Base-by-base conservation (phyloP, 768 basidiomycete species). In the Pleurotus citrinopileatus region DNA sequence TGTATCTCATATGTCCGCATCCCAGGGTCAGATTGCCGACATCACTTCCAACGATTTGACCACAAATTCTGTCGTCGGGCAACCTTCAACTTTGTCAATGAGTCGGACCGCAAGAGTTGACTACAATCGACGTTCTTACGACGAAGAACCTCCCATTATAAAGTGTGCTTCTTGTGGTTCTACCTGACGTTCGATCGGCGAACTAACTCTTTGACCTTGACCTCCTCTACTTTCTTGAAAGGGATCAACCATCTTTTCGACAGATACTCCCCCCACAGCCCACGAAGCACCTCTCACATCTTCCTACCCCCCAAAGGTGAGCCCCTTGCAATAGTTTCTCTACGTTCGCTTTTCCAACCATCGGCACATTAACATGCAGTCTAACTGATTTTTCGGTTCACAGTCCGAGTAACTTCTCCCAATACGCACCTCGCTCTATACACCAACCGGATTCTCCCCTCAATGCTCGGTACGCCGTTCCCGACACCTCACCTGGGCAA, bases 291-390 rank as follows among this genome's bases (percentile, higher is more conserved):
- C 66, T 63, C 54, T 67, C 57, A 29, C 71, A 73, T 51, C 60
- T 74, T 29, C 71, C 71, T 25, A 74, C 72, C 19, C 72, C 72
- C 19, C 71, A 72, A 50, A 68, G 68, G 68, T 67, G 32, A 56
- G 63, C 36, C 8, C n/a, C 34, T 19, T 37, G n/a, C n/a, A n/a
- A n/a, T 54, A 45, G 62, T 60, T 60, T 60, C 9, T 22, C 44
- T 28, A 36, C 36, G 1, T 25, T 27, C 2, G 7, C 42, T 34
- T 32, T 37, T 23, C 17, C 15, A 20, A 20, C 5, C 22, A n/a
- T 7, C 29, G 3, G 28, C 17, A 6, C 13, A 17, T 26, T 20
- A n/a, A 7, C 47, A 25, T 28, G 53, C 4, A 29, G 42, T 20
- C 13, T 47, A 40, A 15, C 19, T 19, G 5, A 40, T 7, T 7